Conservation (phyloP, 805 yeast genomes). For the Saturnispora serradocipensis region DNA sequence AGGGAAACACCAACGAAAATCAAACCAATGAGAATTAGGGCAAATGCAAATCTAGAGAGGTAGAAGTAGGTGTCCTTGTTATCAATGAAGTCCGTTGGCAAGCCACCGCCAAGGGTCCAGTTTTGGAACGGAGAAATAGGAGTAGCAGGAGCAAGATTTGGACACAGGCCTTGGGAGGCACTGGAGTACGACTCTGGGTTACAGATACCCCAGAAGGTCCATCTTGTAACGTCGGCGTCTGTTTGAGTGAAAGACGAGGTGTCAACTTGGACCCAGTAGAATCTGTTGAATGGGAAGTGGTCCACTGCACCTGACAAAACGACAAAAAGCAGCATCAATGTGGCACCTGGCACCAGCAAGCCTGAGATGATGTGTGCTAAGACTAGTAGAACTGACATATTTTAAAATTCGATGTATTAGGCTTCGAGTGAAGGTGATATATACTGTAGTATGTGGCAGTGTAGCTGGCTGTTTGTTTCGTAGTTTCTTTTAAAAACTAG, state of each 20-base stretch:
- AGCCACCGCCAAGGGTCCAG: constrained; percentile 41
- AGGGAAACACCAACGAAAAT: constrained; percentile 57
- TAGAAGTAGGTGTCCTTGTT: constrained; percentile 53
- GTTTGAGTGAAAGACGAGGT: constrained; percentile 48
- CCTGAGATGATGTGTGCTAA: constrained; percentile 18
- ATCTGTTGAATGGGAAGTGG: constrained; percentile 49
- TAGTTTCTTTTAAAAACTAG: neutral
- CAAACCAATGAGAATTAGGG: constrained; percentile 50
- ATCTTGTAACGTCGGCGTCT: constrained; percentile 41
- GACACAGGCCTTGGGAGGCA: constrained; percentile 28
- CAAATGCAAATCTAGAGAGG: constrained; percentile 57
- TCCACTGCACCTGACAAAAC: constrained; percentile 56
- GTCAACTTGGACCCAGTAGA: constrained; percentile 66
- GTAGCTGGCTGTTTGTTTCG: neutral
- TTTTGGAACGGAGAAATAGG: constrained; percentile 73
- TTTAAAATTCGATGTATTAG: neutral
- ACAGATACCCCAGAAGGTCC: constrained; percentile 83
- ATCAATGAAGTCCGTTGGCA: constrained; percentile 45
- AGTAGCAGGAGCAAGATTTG: constrained; percentile 48
- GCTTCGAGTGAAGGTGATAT: neutral
- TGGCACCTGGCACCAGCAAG: constrained; percentile 36
- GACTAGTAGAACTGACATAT: neutral
- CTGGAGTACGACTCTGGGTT: constrained; percentile 25
- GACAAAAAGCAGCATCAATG: constrained; percentile 44
- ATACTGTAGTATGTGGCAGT: neutral